Percentiles rank a stretch among this genome's conserved stretches.
Conservation (phyloP, 495 filamentous ascomycete species). For the Daldinia vernicosa region DNA sequence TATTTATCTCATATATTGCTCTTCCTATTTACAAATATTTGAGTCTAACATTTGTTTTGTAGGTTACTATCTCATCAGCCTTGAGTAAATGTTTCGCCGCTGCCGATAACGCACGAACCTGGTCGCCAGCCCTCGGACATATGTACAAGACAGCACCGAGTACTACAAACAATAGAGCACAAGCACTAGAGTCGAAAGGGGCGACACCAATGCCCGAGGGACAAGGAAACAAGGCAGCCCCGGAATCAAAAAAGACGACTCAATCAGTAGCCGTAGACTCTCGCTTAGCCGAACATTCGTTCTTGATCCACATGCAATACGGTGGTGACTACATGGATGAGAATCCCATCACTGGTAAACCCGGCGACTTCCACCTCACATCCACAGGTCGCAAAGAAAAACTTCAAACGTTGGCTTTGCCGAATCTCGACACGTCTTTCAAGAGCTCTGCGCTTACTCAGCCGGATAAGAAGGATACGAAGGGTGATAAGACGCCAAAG, state of each 20-base stretch:
- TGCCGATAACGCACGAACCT: conserved; percentile 68
- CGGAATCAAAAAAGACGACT: conserved; percentile 46
- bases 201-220: conserved; percentile 68
- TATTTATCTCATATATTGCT: conserved; percentile 49
- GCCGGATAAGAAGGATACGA: conserved; percentile 49
- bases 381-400: conserved; percentile 63
- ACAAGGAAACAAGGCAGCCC: conserved; percentile 31
- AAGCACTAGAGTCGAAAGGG: conserved; percentile 58
- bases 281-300: conserved; percentile 73
- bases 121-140: conserved; percentile 77
- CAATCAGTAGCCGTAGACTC: conserved; percentile 51
- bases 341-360: conserved; percentile 84
- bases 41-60: conserved; percentile 15
- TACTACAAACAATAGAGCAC: conserved; percentile 49
- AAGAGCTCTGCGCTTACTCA: conserved; percentile 41
- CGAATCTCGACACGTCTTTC: conserved; percentile 52
- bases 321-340: conserved; percentile 91
- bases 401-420: conserved; percentile 38
- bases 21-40: background rate
- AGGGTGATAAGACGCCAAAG: conserved; percentile 61
- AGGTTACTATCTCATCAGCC: conserved; percentile 67
- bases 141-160: conserved; percentile 63
- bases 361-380: conserved; percentile 83
- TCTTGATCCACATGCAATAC: conserved; percentile 69
- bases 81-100: conserved; percentile 71